Conservation (phyloP, 192 early-diverging fungal genomes). For the Coemansia sp. region DNA sequence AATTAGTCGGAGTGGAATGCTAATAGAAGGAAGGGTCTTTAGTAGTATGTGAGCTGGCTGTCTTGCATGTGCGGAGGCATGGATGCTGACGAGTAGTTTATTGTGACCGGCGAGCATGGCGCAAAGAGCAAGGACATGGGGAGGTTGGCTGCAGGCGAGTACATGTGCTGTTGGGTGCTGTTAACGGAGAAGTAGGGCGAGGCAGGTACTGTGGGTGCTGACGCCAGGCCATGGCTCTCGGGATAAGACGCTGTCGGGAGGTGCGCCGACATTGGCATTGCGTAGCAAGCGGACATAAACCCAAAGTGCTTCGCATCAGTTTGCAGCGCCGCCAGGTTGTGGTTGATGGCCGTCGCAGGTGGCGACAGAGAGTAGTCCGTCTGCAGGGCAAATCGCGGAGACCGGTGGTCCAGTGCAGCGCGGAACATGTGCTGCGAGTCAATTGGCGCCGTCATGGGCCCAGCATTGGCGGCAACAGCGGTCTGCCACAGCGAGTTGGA, state of each 20-base stretch:
- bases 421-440: neutral
- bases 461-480: neutral
- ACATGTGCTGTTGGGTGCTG: neutral
- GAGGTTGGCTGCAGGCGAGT: neutral
- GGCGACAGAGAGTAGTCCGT: conserved; percentile 1
- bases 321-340: neutral
- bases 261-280: neutral
- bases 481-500: conserved; percentile 2
- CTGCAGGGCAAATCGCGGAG: conserved; percentile 2
- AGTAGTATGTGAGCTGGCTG: neutral
- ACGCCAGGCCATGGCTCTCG: conserved; percentile 4
- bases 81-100: neutral
- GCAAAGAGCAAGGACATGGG: conserved; percentile 36
- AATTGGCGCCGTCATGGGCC: conserved; percentile 22
- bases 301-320: conserved; percentile 6
- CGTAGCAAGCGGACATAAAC: neutral
- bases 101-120: conserved; percentile 29
- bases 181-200: conserved; percentile 1
- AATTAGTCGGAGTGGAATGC: neutral
- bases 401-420: neutral
- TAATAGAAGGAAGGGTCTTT: neutral
- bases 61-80: neutral
- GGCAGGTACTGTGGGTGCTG: neutral
- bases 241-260: conserved; percentile 1
- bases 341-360: neutral